These are phyloP conservation scores for Castanospermum australe DNA, from an alignment of 306 rosid genomes.

Conservation along the genomic window DNA sequence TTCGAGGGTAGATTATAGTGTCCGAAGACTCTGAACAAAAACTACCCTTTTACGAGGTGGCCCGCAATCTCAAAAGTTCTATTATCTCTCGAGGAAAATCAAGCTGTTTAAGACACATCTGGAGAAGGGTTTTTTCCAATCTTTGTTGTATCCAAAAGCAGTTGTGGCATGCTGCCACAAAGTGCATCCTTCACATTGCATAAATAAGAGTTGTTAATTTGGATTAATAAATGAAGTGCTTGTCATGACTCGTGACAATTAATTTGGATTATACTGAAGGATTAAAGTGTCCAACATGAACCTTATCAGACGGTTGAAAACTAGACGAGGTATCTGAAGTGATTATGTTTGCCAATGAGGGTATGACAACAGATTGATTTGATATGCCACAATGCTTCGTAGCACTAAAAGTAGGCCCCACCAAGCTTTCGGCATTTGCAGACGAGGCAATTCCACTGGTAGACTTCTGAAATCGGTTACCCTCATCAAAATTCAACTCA, in stretches of 20 bases:
- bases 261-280: conserved; percentile 42
- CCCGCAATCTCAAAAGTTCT: conserved; percentile 19
- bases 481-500: conserved; percentile 52
- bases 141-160: conserved; percentile 40
- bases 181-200: conserved; percentile 45
- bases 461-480: conserved; percentile 45
- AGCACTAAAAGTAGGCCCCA: conserved; percentile 39
- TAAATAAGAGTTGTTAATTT: conserved; percentile 24
- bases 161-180: conserved; percentile 34
- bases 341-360: conserved; percentile 39
- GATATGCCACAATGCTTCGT: conserved; percentile 49
- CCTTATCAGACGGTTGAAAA: conserved; percentile 48
- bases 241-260: conserved; percentile 2
- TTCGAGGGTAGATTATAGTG: conserved; percentile 31
- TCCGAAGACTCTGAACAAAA: conserved; percentile 26
- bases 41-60: conserved; percentile 9
- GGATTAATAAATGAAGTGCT: not conserved
- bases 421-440: conserved; percentile 37
- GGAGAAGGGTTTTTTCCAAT: conserved; percentile 43
- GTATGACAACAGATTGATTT: conserved; percentile 41
- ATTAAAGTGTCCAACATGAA: conserved; percentile 33
- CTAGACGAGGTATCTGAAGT: conserved; percentile 45
- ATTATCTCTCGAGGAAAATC: conserved; percentile 17
- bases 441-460: conserved; percentile 38
- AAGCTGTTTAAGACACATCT: conserved; percentile 35